These are phyloP conservation scores for Penicillium manginii DNA, from an alignment of 495 filamentous ascomycete genomes.

Conservation along the genomic window DNA sequence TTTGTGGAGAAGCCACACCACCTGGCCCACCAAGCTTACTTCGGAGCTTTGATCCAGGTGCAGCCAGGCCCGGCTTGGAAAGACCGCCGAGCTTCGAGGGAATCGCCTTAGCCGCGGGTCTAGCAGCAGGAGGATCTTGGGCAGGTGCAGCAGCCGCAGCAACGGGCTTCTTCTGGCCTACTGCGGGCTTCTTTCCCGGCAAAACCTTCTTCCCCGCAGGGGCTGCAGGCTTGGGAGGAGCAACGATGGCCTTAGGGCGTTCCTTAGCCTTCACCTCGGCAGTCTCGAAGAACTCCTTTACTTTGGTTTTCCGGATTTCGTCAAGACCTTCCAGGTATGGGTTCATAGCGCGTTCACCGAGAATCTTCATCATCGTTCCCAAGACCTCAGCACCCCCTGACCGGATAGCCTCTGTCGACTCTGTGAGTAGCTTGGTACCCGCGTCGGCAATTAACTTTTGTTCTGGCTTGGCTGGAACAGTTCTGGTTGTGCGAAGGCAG, in stretches of 20 bases:
- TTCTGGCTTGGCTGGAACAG: conserved; percentile 81
- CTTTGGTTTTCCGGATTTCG: conserved; percentile 93
- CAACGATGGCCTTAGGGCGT: conserved; percentile 81
- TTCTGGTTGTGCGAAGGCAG: conserved; percentile 80
- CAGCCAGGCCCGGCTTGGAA: conserved; percentile 65
- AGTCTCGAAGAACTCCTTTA: conserved; percentile 91
- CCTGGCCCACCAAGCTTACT: conserved; percentile 67
- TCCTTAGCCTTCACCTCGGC: conserved; percentile 97
- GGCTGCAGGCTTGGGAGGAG: conserved; percentile 61
- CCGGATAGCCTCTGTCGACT: conserved; percentile 81
- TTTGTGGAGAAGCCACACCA: conserved; percentile 65
- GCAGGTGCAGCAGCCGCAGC: conserved; percentile 61
- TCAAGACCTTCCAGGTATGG: conserved; percentile 93
- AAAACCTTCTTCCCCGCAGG: conserved; percentile 49
- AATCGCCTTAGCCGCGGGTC: conserved; percentile 61
- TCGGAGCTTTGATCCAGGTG: conserved; percentile 66
- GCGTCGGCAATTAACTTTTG: conserved; percentile 83
- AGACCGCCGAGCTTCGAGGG: conserved; percentile 65
- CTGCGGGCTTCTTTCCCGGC: conserved; percentile 56
- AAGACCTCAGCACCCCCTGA: conserved; percentile 89
- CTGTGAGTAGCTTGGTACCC: conserved; percentile 84
- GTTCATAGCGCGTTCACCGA: conserved; percentile 96
- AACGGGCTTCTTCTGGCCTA: conserved; percentile 57
- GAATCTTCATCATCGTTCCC: conserved; percentile 97
- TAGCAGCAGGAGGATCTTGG: conserved; percentile 56